Percentiles rank a stretch among this genome's conserved stretches.
These are phyloP conservation scores for Podila horticola DNA, from an alignment of 192 early-diverging fungal species.

Conservation along the genomic window DNA sequence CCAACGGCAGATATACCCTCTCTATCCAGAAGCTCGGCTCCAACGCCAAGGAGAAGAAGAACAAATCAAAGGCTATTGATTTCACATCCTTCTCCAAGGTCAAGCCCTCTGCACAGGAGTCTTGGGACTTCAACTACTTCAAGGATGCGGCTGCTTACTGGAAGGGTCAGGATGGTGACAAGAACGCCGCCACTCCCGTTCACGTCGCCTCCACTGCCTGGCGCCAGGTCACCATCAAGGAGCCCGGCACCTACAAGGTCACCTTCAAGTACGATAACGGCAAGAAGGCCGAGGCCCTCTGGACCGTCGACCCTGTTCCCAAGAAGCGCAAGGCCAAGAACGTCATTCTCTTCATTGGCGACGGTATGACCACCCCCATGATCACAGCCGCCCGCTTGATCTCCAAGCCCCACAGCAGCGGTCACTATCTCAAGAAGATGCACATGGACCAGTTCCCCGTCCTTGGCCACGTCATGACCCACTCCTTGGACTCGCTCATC, in stretches of 20 bases:
- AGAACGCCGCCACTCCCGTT: conserved; percentile 38
- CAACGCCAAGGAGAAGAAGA: conserved; percentile 9
- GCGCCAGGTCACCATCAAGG: conserved; percentile 35
- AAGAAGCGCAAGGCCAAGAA: conserved; percentile 65
- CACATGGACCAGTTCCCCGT: conserved; percentile 54
- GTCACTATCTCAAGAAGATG: conserved; percentile 54
- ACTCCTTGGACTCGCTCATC: conserved; percentile 65
- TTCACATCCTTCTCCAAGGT: conserved; percentile 40
- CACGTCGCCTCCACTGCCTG: conserved; percentile 54
- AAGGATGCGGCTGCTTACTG: conserved; percentile 38
- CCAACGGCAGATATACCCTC: conserved; percentile 31
- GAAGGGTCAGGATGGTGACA: conserved; percentile 17
- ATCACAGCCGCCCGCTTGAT: conserved; percentile 65
- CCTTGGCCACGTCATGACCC: conserved; percentile 61
- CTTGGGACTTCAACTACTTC: conserved; percentile 60
- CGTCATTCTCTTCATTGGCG: conserved; percentile 66
- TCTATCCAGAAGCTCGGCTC: conserved; percentile 49
- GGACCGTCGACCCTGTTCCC: conserved; percentile 47
- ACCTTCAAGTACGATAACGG: conserved; percentile 43
- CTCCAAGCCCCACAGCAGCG: conserved; percentile 59
- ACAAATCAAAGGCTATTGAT: conserved; percentile 23
- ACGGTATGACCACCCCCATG: conserved; percentile 65
- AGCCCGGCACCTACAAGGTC: conserved; percentile 56
- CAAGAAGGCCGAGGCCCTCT: conserved; percentile 49
- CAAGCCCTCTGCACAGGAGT: conserved; percentile 15